phyloP scores from a whole-genome alignment of 2,329 filamentous ascomycete genomes.

The Beauveria rudraprayagi region DNA sequence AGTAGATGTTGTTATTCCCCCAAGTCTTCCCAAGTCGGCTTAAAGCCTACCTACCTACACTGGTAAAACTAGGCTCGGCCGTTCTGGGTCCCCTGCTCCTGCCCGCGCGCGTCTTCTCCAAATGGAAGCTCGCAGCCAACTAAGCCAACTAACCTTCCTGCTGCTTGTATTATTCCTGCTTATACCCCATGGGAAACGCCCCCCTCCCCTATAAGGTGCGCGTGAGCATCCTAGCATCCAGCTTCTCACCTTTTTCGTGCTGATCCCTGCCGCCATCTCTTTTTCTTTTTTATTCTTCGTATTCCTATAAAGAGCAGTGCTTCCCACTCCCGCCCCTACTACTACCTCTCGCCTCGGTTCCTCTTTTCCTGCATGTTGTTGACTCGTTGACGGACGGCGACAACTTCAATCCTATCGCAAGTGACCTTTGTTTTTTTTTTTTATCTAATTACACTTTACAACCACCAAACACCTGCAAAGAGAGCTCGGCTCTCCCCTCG shows the following conservation, averaged over 20 bases:
- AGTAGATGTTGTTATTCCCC: neutral
- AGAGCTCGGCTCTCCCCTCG: neutral
- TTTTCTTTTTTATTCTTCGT: neutral
- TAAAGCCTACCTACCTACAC: neutral
- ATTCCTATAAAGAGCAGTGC: neutral
- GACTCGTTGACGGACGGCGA: neutral
- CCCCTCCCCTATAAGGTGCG: neutral
- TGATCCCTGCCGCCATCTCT: neutral
- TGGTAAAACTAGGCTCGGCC: neutral
- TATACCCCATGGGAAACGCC: neutral
- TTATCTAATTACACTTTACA: neutral
- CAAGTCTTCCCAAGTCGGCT: neutral
- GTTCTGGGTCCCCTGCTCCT: neutral
- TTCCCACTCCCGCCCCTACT: neutral
- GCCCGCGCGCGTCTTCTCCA: constrained; percentile 4
- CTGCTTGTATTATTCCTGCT: neutral
- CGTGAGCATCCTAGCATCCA: neutral
- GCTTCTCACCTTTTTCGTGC: neutral
- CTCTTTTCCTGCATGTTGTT: neutral
- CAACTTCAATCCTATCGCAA: neutral
- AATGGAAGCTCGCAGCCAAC: neutral
- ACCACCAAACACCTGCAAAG: too few species aligned
- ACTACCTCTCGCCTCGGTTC: neutral
- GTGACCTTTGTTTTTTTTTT: neutral
- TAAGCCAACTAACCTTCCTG: neutral